Base-by-base conservation (phyloP, 345 rosid genomes). In the Eucalyptus brandiana region DNA sequence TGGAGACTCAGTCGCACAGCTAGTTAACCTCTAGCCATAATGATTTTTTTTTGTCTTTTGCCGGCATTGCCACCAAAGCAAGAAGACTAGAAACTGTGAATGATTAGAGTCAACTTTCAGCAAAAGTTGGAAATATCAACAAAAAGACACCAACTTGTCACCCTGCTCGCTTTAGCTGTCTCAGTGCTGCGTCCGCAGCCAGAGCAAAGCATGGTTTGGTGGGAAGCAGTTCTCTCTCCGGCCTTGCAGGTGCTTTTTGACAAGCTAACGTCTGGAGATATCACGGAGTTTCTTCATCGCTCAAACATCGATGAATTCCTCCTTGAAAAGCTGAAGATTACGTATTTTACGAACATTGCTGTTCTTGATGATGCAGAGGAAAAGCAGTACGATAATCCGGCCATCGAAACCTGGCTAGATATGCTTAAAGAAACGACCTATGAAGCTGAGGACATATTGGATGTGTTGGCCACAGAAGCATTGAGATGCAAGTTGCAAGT, bases 321-420 rank as follows among this genome's bases (percentile, higher is more conserved):
- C 69, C 89, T 88, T 58, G 89, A 88, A 34, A 88, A 88, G 87
- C 89, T 88, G 23, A 81, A 80, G 87, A 50, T 88, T 51, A 34
- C 89, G 8, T 83, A 80, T 60, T 83, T 81, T 1, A 62, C 87
- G 10, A 80, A 65, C 49, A 49, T 32, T 42, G 86, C 88, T 24
- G 88, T 89, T 40, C 90, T 92, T 37, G 87, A 86, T 51, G 91
- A 92, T 87, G 92, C 91, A 14, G 93, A 92, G 89, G 90, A 86
- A 42, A 90, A 91, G 88, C 93, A 89, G 58, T 34, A 60, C 48
- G 87, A 76, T 26, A 87, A 87, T 17, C 88, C 14, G 11, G 88
- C 16, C 44, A 62, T 91, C 87, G 88, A 44, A 86, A 32, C 62
- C 32, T 91, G 93, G 90, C 42, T 91, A 50, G 48, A 40, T 19